These are phyloP conservation scores for Silybum marianum DNA, from an alignment of 129 eudicot species.

Conservation along the genomic window DNA sequence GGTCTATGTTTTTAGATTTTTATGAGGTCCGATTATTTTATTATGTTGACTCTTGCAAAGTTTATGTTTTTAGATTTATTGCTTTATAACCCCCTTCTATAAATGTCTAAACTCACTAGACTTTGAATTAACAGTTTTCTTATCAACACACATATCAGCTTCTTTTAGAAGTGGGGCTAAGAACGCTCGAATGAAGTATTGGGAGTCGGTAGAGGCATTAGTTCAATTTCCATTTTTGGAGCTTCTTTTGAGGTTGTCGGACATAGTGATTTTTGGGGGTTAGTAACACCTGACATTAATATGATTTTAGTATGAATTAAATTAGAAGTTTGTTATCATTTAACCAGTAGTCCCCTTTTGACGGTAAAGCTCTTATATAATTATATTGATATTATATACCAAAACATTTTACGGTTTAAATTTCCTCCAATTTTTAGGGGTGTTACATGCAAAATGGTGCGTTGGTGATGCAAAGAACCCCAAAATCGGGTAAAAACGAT, in stretches of 20 bases:
- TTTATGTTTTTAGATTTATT: background rate
- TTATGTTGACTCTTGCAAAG: background rate
- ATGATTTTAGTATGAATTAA: background rate
- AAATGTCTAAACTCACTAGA: background rate
- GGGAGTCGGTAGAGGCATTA: background rate
- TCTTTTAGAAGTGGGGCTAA: background rate
- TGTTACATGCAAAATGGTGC: background rate
- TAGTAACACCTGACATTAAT: background rate
- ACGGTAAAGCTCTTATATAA: background rate
- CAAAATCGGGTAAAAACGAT: no score
- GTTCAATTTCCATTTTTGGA: background rate
- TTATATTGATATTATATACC: background rate
- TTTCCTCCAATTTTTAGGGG: background rate
- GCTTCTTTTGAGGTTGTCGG: background rate
- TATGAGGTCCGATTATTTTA: background rate
- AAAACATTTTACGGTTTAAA: background rate
- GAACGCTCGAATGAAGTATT: background rate
- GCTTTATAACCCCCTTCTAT: background rate
- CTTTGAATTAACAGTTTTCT: background rate
- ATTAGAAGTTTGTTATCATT: background rate
- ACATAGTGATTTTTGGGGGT: background rate
- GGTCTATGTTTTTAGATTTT: background rate
- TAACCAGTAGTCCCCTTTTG: background rate
- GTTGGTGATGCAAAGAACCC: no score
- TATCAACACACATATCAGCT: background rate